These are phyloP conservation scores for Lactarius akahatsu DNA, from an alignment of 768 basidiomycete species.

Conservation along the genomic window DNA sequence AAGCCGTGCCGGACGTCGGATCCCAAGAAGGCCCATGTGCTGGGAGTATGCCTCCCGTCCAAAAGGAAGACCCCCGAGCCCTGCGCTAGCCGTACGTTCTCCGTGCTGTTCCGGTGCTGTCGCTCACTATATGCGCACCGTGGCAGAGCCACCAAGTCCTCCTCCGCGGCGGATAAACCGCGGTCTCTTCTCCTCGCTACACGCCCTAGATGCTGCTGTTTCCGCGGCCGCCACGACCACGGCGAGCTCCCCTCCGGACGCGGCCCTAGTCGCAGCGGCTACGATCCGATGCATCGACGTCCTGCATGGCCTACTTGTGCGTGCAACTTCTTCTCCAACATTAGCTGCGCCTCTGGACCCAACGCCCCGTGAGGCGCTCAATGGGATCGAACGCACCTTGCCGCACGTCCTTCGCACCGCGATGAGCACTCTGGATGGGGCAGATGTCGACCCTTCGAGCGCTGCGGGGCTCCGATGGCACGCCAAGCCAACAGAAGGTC, in stretches of 20 bases:
- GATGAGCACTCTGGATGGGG: neutral
- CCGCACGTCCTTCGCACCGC: conserved; percentile 8
- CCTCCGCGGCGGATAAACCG: neutral
- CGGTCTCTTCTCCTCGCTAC: conserved; percentile 22
- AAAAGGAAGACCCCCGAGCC: neutral
- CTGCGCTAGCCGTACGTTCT: neutral
- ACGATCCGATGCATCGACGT: conserved; percentile 15
- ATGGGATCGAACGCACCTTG: conserved; percentile 2
- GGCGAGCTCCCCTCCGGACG: neutral
- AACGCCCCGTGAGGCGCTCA: conserved; percentile 14
- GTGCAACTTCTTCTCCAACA: conserved; percentile 1
- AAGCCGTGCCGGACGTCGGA: neutral
- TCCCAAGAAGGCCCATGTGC: neutral
- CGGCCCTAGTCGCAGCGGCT: neutral
- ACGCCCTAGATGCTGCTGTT: conserved; percentile 5
- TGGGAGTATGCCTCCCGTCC: neutral
- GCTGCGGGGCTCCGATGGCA: neutral
- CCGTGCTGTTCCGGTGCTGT: neutral
- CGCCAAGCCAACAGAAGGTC: neutral
- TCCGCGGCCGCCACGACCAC: neutral
- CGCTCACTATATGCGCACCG: conserved; percentile 7
- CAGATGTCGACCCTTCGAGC: neutral
- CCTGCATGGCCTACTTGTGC: conserved; percentile 5
- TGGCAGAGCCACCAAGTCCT: neutral
- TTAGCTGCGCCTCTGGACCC: neutral